Conservation (phyloP, 257 asterid species). For the Nemophila menziesii region DNA sequence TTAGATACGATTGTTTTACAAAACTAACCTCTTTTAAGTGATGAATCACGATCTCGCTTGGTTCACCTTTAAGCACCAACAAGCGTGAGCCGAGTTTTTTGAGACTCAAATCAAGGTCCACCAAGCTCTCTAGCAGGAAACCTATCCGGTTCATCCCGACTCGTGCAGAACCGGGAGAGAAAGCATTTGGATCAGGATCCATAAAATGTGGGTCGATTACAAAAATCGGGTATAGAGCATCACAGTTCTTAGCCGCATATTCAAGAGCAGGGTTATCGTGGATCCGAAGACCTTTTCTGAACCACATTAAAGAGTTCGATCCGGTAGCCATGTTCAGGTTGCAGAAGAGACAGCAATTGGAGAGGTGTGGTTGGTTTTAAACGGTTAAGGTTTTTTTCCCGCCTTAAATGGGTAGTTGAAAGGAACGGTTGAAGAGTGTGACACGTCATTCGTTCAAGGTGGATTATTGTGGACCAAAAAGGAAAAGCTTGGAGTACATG, state of each 20-base stretch:
- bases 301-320: conserved; percentile 71
- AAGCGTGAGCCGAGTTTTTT: conserved; percentile 65
- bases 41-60: conserved; percentile 44
- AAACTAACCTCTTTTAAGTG: conserved; percentile 65
- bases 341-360: not conserved
- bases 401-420: conserved; percentile 3
- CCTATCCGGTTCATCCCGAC: conserved; percentile 79
- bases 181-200: conserved; percentile 66
- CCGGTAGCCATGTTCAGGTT: conserved; percentile 31
- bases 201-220: conserved; percentile 91
- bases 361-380: conserved; percentile 10
- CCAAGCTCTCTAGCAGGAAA: conserved; percentile 70
- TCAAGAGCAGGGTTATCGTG: conserved; percentile 93
- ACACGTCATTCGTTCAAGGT: not conserved
- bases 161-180: conserved; percentile 56
- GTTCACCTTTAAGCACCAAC: conserved; percentile 84
- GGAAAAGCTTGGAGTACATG: not conserved
- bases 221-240: conserved; percentile 63
- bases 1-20: too few species aligned
- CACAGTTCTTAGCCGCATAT: conserved; percentile 47
- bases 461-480: not conserved
- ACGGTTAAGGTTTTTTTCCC: conserved; percentile 13
- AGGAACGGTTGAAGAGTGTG: not conserved
- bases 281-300: conserved; percentile 75
- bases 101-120: conserved; percentile 59